phyloP scores from a whole-genome alignment of 2,329 filamentous ascomycete species.

The Aspergillus eucalypticola region DNA sequence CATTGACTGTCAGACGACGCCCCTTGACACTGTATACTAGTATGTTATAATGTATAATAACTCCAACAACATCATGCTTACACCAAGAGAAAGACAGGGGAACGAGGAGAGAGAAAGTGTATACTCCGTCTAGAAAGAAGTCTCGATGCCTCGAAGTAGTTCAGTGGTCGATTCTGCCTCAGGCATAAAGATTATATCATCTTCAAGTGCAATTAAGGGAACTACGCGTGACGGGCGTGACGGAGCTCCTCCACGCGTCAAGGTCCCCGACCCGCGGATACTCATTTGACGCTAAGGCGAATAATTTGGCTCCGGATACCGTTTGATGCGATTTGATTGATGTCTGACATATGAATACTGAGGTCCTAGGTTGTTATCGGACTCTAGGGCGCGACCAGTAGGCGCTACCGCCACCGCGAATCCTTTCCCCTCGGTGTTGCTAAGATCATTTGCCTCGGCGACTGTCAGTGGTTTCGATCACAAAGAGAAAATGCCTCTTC shows the following conservation, averaged over 20 bases:
- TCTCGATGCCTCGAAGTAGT: not conserved
- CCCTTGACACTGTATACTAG: not conserved
- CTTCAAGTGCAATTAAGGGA: not conserved
- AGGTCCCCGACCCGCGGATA: constrained; percentile 26
- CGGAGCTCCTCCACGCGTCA: constrained; percentile 32
- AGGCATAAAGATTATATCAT: constrained; percentile 1
- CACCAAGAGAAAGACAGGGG: not conserved
- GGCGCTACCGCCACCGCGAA: not conserved
- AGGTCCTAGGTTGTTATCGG: not conserved
- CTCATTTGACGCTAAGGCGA: constrained; percentile 2
- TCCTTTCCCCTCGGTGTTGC: not conserved
- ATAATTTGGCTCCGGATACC: not conserved
- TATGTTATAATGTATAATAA: not conserved
- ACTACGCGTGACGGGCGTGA: constrained; percentile 21
- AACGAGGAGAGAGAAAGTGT: not conserved
- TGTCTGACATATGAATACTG: not conserved
- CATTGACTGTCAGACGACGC: not conserved
- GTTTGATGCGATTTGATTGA: constrained; percentile 8
- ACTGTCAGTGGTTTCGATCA: not conserved
- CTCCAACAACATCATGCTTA: not conserved
- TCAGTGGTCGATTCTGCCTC: not conserved
- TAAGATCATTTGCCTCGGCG: no score
- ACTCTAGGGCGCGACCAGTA: not conserved
- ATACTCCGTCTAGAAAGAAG: not conserved
- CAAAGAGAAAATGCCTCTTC: constrained; percentile 32